A percentile compares a stretch with the other conserved stretches of the same genome.
phyloP scores from a whole-genome alignment of 2,329 filamentous ascomycete species.

The Blumeria hordei region DNA sequence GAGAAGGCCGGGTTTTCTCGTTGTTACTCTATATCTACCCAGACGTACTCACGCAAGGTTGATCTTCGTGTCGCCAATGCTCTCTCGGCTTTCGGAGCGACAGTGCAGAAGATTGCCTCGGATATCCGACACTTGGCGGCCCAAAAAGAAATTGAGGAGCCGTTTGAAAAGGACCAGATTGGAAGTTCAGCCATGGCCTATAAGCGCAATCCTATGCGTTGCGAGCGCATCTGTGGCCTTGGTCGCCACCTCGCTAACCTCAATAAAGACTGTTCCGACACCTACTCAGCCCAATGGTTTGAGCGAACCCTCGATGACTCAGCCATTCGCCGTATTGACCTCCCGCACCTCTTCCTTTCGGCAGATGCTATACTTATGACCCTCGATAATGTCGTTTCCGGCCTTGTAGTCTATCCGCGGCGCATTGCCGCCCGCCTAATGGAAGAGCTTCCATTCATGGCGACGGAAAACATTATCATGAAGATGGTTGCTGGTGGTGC shows the following conservation, averaged over 20 bases:
- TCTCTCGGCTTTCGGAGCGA: slow-evolving; percentile 56
- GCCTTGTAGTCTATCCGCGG: slow-evolving; percentile 44
- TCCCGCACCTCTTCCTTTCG: slow-evolving; percentile 43
- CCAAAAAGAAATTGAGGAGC: slow-evolving; percentile 70
- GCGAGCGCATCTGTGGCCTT: slow-evolving; percentile 22
- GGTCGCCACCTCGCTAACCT: slow-evolving; percentile 21
- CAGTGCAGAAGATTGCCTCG: slow-evolving; percentile 47
- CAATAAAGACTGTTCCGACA: slow-evolving; percentile 24
- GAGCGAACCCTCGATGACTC: slow-evolving; percentile 44
- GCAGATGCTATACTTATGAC: slow-evolving; percentile 44
- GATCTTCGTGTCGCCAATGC: slow-evolving; percentile 63
- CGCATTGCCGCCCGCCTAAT: slow-evolving; percentile 39
- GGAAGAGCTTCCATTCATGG: slow-evolving; percentile 65
- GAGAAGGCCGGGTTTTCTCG: slow-evolving; percentile 27
- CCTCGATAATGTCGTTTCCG: slow-evolving; percentile 29
- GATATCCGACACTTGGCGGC: slow-evolving; percentile 53
- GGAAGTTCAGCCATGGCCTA: slow-evolving; percentile 32
- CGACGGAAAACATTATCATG: slow-evolving; percentile 55
- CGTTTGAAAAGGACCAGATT: slow-evolving; percentile 59
- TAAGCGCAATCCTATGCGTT: slow-evolving; percentile 25
- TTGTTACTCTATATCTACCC: slow-evolving; percentile 27
- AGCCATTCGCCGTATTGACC: slow-evolving; percentile 36
- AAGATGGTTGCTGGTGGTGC: slow-evolving; percentile 43
- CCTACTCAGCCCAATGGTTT: slow-evolving; percentile 45
- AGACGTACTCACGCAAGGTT: slow-evolving; percentile 60